Percentiles rank a stretch among this genome's conserved stretches.
Evolutionary conservation across 768 basidiomycete genomes (phyloP).

Genomic region (Tylopilus vinaceipallidus): DNA sequence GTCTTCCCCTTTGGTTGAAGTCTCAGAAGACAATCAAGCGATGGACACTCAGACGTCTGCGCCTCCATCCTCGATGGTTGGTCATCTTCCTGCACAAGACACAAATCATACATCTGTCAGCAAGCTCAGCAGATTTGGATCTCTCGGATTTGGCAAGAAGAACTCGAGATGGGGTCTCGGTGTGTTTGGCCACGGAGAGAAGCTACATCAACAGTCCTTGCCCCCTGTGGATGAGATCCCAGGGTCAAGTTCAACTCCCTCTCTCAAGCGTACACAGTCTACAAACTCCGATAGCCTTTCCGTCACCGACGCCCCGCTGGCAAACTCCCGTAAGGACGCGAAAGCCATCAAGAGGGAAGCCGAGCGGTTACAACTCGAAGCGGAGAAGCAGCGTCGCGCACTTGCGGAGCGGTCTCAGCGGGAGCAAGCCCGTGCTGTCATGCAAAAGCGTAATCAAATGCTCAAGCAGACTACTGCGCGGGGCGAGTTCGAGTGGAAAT

Average conservation of each 20-base stretch:
- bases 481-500: constrained; percentile 65
- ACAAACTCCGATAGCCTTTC: constrained; percentile 73
- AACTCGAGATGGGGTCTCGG: constrained; percentile 59
- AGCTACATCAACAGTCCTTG: constrained; percentile 55
- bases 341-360: constrained; percentile 84
- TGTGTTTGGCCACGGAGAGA: constrained; percentile 74
- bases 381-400: constrained; percentile 80
- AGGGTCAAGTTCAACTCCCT: constrained; percentile 52
- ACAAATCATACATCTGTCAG: constrained; percentile 41
- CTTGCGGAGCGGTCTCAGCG: constrained; percentile 70
- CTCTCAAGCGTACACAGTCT: constrained; percentile 77
- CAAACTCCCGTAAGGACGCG: constrained; percentile 48
- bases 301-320: constrained; percentile 46
- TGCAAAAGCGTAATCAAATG: constrained; percentile 83
- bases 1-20: constrained; percentile 47
- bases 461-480: constrained; percentile 52
- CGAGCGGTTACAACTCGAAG: constrained; percentile 72
- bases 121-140: constrained; percentile 57
- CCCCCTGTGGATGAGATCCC: constrained; percentile 75
- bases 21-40: constrained; percentile 37
- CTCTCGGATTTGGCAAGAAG: constrained; percentile 69
- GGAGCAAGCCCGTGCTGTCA: constrained; percentile 89
- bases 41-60: constrained; percentile 53
- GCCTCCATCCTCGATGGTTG: constrained; percentile 40
- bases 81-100: constrained; percentile 38